Base-by-base conservation (phyloP, 2,329 filamentous ascomycete species). In the Sporothrix schenckii region DNA sequence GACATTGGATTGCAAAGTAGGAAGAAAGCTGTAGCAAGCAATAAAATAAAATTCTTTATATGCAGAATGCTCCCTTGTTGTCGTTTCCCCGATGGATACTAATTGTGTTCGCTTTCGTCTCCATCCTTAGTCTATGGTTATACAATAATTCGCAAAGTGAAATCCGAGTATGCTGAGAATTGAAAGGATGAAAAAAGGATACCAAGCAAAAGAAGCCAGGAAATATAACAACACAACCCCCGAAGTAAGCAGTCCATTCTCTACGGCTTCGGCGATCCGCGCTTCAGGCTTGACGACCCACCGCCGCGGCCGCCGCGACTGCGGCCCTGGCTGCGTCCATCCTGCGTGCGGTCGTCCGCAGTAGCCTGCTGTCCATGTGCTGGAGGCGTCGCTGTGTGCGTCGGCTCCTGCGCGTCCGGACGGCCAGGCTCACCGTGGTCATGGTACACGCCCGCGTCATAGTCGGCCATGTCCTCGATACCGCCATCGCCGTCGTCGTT, bases 401-500 rank as follows among this genome's bases (percentile, higher is more conserved):
- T 39, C 19, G 47, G 53, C 1, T 54, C 53, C 58, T 69, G 49
- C 3, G 58, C 53, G 39, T 49, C 41, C 27, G 30, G 16, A n/a
- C 53, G 30, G 9, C 19, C 54, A 5, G n/a, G 63, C 7, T 50
- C 34, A 16, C 50, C 61, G 21, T 49, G 13, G 30, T 60, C 56
- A 27, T 34, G 61, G 52, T 34, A 61, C 58, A 39, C 44, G 50
- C 34, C 66, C 30, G 49, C 63, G 30, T 16, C 69, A n/a, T 68
- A 58, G 34, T 68, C 68, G 13, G 49, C 60, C n/a, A 72, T 68
- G 53, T 72, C 70, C 56, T 72, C 74, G 2, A 69, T 58, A 0
- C 73, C 73, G 2, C 73, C 71, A 0, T 65, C 68, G 10, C 53
- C 56, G n/a, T 71, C 58, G n/a, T 66, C 63, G 27, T 30, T 44